These are phyloP conservation scores for Ophiostoma australiae DNA, from an alignment of 2,329 filamentous ascomycete genomes.

Conservation along the genomic window DNA sequence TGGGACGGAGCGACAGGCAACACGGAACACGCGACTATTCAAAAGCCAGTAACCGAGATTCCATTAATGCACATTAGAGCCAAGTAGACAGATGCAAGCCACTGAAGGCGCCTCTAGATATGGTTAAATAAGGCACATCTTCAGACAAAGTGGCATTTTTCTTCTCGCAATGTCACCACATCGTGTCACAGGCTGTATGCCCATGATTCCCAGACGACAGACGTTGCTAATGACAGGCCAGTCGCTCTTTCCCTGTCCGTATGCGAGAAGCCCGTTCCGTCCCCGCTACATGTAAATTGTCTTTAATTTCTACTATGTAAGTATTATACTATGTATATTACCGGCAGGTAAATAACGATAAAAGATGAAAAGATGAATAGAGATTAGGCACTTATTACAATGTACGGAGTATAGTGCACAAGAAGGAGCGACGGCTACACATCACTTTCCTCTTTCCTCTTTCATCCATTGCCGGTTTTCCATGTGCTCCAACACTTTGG, in stretches of 20 bases:
- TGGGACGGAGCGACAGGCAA: background rate
- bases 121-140: background rate
- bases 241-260: background rate
- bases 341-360: background rate
- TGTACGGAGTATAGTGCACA: background rate
- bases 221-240: background rate
- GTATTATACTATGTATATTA: too few relatives aligned
- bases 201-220: background rate
- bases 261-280: background rate
- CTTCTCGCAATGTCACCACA: background rate
- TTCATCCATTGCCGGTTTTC: background rate
- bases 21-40: background rate
- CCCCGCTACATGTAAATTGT: background rate
- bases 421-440: background rate
- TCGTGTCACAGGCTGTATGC: background rate
- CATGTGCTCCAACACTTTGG: background rate
- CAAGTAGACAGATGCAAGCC: background rate
- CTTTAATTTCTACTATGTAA: background rate
- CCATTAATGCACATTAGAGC: background rate
- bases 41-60: background rate
- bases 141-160: too few relatives aligned
- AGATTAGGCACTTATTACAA: background rate
- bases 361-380: background rate
- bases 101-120: background rate
- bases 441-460: constrained; percentile 6